These are phyloP conservation scores for Mycosarcoma mackinlayi DNA, from an alignment of 1,284 basidiomycete genomes.

Conservation along the genomic window DNA sequence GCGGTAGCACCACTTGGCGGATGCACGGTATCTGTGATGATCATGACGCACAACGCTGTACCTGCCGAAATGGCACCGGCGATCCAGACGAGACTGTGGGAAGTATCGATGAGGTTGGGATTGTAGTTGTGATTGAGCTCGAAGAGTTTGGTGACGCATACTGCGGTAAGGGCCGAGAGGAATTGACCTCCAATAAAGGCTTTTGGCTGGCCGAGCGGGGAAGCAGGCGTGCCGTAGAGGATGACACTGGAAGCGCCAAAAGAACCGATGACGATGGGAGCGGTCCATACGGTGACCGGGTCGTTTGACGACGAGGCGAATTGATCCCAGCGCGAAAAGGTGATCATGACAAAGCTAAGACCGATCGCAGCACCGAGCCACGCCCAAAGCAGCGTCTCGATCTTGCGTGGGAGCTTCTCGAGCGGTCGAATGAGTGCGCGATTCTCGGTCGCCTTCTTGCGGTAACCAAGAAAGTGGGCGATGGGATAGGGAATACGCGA, in stretches of 20 bases:
- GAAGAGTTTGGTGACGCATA: constrained; percentile 55
- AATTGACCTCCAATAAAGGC: constrained; percentile 51
- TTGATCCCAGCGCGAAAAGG: constrained; percentile 45
- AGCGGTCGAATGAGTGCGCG: constrained; percentile 37
- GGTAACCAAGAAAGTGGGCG: constrained; percentile 48
- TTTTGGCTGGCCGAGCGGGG: constrained; percentile 48
- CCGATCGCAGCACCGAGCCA: constrained; percentile 51
- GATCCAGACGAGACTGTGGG: constrained; percentile 49
- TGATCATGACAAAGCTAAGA: constrained; percentile 47
- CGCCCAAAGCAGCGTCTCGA: constrained; percentile 52
- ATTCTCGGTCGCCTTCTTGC: constrained; percentile 18
- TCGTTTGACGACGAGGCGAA: constrained; percentile 45
- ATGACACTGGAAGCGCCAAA: constrained; percentile 56
- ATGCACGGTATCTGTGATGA: constrained; percentile 51
- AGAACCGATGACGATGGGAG: constrained; percentile 53
- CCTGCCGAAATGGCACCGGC: constrained; percentile 44
- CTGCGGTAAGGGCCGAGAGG: constrained; percentile 39
- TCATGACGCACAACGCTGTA: constrained; percentile 46
- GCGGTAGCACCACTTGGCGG: constrained; percentile 54
- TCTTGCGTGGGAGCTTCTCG: constrained; percentile 38
- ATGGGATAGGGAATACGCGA: constrained; percentile 47
- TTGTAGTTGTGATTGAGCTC: constrained; percentile 45
- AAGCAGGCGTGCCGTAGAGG: constrained; percentile 52
- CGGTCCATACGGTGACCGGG: constrained; percentile 39
- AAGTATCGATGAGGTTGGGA: constrained; percentile 36